phyloP scores from a whole-genome alignment of 305 asterid species.

The Fraxinus sp. region DNA sequence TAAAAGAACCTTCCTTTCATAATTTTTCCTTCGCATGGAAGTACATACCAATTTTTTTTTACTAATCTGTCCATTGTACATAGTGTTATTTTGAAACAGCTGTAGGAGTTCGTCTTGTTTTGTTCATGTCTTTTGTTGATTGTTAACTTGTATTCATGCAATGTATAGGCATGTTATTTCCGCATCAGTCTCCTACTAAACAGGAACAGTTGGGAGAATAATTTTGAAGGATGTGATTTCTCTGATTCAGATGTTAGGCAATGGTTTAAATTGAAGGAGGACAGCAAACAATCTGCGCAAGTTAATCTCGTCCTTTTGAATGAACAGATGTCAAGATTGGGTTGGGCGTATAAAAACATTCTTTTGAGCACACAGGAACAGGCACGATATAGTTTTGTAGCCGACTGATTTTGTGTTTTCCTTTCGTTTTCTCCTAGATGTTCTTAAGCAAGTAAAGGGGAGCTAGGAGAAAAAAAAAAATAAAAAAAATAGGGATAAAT shows the following conservation, averaged over 20 bases:
- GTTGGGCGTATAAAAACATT: slow-evolving; percentile 71
- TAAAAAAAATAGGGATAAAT: not conserved
- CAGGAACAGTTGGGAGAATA: slow-evolving; percentile 28
- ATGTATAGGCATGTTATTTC: slow-evolving; percentile 63
- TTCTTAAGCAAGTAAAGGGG: not conserved
- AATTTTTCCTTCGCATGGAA: not conserved
- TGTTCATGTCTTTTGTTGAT: not conserved
- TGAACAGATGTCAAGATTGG: slow-evolving; percentile 52
- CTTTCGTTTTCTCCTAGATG: not conserved
- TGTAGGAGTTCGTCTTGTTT: not conserved
- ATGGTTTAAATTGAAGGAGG: slow-evolving; percentile 61
- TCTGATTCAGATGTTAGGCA: slow-evolving; percentile 31
- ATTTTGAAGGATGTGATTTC: slow-evolving; percentile 30
- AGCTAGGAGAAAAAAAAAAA: not conserved
- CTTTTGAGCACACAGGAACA: slow-evolving; percentile 74
- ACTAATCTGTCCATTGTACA: not conserved
- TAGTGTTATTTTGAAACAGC: not conserved
- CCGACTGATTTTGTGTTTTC: slow-evolving; percentile 28
- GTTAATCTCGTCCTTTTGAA: slow-evolving; percentile 30
- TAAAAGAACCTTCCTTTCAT: slow-evolving; percentile 13
- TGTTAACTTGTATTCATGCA: slow-evolving; percentile 9
- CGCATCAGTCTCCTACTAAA: slow-evolving; percentile 45
- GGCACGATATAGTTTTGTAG: slow-evolving; percentile 56
- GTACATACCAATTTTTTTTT: not conserved
- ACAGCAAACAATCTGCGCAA: slow-evolving; percentile 53